Conservation (phyloP, 75 land plant genomes). For the Sequoia sempervirens region DNA sequence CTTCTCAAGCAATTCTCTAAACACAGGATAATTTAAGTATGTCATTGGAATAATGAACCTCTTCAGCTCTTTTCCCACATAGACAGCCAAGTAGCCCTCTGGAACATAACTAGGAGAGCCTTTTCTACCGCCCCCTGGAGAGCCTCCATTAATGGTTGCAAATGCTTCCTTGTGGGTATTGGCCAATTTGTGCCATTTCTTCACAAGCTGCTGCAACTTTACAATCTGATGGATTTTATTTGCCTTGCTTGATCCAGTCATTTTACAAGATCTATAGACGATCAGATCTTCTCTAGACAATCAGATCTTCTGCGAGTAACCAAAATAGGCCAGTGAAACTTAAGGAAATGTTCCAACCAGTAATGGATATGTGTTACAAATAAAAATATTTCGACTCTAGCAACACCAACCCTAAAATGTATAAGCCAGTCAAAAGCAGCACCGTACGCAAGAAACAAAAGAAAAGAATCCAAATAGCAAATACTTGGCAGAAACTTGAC, state of each 20-base stretch:
- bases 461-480: no score
- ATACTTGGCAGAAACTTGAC: no score
- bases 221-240: slow-evolving; percentile 71
- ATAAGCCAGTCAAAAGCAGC: no score
- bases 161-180: slow-evolving; percentile 16
- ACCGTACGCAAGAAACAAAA: no score
- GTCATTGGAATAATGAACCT: slow-evolving; percentile 60
- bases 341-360: background rate
- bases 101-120: slow-evolving; percentile 29
- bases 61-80: slow-evolving; percentile 60
- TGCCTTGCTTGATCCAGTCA: slow-evolving; percentile 20
- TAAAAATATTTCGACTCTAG: no score
- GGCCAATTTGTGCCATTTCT: slow-evolving; percentile 62
- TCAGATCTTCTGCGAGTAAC: background rate
- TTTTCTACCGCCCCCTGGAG: background rate
- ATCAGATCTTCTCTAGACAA: background rate
- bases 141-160: background rate
- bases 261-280: background rate
- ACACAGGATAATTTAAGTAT: slow-evolving; percentile 58
- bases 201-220: slow-evolving; percentile 58
- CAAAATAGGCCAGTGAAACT: background rate
- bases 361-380: no score
- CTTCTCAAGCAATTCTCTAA: slow-evolving; percentile 47
- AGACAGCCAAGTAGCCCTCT: slow-evolving; percentile 60
- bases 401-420: no score